A percentile compares a stretch with the other conserved stretches of the same genome.
Conservation (phyloP, 2,329 filamentous ascomycete species). For the Bipolaris bicolor region DNA sequence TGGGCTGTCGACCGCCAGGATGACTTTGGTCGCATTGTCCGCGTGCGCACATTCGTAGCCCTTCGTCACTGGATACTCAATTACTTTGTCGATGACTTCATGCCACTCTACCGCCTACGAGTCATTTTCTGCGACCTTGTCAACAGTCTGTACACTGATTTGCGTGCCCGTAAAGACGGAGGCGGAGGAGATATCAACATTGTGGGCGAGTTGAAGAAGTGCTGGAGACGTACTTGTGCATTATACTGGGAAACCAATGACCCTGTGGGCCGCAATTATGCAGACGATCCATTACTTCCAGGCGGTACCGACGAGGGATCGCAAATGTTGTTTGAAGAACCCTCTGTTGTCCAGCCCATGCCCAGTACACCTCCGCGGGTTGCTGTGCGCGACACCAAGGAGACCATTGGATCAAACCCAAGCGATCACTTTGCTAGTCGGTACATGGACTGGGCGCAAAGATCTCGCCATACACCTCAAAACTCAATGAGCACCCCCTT, state of each 20-base stretch:
- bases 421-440: constrained; percentile 48
- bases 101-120: constrained; percentile 75
- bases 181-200: constrained; percentile 79
- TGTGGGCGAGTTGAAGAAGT: constrained; percentile 91
- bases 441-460: constrained; percentile 49
- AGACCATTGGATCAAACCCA: constrained; percentile 45
- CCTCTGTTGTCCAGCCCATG: constrained; percentile 9
- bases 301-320: constrained; percentile 68
- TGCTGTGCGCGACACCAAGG: constrained; percentile 36
- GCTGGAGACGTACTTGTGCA: constrained; percentile 90
- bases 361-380: constrained; percentile 38
- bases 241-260: constrained; percentile 84
- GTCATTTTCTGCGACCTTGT: constrained; percentile 79
- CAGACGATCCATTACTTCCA: constrained; percentile 72
- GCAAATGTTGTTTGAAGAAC: constrained; percentile 33
- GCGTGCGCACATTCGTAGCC: constrained; percentile 93
- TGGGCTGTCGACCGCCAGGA: constrained; percentile 85
- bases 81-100: constrained; percentile 95
- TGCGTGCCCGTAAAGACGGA: constrained; percentile 59
- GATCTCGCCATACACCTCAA: constrained; percentile 45
- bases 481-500: constrained; percentile 47
- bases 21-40: constrained; percentile 89
- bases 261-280: constrained; percentile 63
- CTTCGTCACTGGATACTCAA: constrained; percentile 97
- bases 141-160: constrained; percentile 65